Evolutionary conservation across 192 early-diverging fungal genomes (phyloP), one percentile per base, ranked within the genome.

Genomic region (Geranomyces variabilis): DNA sequence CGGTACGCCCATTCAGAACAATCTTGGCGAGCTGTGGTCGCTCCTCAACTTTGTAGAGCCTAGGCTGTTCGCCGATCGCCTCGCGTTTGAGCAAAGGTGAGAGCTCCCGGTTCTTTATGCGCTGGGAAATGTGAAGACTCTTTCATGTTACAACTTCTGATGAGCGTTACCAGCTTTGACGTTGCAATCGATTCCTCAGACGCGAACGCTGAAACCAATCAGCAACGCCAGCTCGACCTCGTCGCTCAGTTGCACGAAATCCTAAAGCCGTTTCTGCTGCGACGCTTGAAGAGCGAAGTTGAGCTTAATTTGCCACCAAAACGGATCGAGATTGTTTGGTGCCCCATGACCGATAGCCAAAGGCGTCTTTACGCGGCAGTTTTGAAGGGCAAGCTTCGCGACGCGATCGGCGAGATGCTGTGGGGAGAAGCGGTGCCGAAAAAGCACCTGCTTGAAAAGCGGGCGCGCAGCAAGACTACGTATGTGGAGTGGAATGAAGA

Each of bases 271-370:
- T 34, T 60, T 69, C 34, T 64, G 0, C 63, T 64, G 29, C 63
- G 63, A 1, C 63, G 63, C 28, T 29, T 64, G 14, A 60, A 60
- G 19, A 30, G 26, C 49, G 55, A 44, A 63, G 95, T 98, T 1
- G 96, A 96, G 63, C 84, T 91, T 51, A 80, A 85, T 21, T 69
- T 99, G 69, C 97, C 97, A 19, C 92, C 89, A 70, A 98, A 98
- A 79, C 89, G 90, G 48, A 95, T 97, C 79, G 91, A 93, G 62
- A 69, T 96, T 9, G 71, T 98, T 5, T 90, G 93, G 56, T 75
- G 75, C 15, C 83, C 83, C 1, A 34, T 86, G 15, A 70, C 73
- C 2, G 67, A 53, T 24, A 70, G 67, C 46, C 85, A 86, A 63
- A 71, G 70, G 63, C 63, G 66, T 48, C 71, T 84, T 10, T 86